phyloP scores from a whole-genome alignment of 2,329 filamentous ascomycete genomes.

The Neodidymelliopsis sp. region DNA sequence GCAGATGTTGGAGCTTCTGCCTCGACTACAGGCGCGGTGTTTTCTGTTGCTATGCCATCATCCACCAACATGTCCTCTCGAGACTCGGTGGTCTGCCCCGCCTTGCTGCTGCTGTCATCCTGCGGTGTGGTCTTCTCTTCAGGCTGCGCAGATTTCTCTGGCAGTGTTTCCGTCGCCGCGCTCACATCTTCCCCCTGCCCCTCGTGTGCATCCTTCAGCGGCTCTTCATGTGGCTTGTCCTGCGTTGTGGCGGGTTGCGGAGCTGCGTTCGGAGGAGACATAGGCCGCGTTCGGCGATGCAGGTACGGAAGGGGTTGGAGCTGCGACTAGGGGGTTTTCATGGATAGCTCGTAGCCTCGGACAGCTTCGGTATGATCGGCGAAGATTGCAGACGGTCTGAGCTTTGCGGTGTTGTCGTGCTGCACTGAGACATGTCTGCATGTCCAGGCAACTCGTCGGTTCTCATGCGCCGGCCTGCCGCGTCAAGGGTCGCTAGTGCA shows the following conservation, averaged over 20 bases:
- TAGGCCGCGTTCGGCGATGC: conserved; percentile 38
- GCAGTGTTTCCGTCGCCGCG: not conserved
- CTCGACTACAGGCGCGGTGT: not conserved
- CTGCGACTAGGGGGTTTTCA: conserved; percentile 29
- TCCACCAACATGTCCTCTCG: not conserved
- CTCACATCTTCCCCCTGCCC: conserved; percentile 12
- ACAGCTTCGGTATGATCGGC: conserved; percentile 11
- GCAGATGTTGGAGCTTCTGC: not conserved
- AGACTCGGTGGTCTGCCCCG: conserved; percentile 29
- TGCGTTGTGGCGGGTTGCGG: conserved; percentile 41
- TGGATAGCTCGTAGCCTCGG: conserved; percentile 24
- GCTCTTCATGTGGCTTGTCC: conserved; percentile 26
- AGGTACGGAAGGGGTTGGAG: conserved; percentile 1
- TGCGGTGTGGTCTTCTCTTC: not conserved
- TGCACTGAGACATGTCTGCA: conserved; percentile 22
- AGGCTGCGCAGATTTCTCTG: conserved; percentile 1
- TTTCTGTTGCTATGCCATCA: not conserved
- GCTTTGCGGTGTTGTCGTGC: conserved; percentile 15
- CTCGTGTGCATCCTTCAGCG: conserved; percentile 25
- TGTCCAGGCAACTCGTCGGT: conserved; percentile 32
- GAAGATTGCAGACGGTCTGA: conserved; percentile 1
- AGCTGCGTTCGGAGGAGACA: conserved; percentile 46
- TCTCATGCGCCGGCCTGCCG: conserved; percentile 27
- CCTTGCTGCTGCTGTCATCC: conserved; percentile 17
- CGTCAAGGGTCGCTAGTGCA: conserved; percentile 2